These are phyloP conservation scores for Boletus pseudopeckii DNA, from an alignment of 768 basidiomycete species.

Conservation along the genomic window DNA sequence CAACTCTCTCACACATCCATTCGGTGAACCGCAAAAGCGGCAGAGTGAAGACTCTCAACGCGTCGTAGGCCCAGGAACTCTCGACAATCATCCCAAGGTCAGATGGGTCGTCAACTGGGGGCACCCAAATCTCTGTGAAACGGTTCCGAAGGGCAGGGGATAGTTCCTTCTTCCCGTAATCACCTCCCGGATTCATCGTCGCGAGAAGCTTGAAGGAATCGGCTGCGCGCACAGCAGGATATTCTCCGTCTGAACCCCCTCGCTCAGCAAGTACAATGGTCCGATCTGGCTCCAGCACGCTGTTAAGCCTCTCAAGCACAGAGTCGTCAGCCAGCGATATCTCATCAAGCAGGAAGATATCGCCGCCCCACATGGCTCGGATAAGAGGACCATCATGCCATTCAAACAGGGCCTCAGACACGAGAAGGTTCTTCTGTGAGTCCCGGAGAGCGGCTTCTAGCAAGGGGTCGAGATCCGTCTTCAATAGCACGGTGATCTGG, in stretches of 20 bases:
- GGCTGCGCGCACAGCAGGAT: slow-evolving; percentile 62
- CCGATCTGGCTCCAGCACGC: slow-evolving; percentile 89
- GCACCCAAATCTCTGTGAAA: slow-evolving; percentile 99
- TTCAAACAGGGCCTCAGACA: slow-evolving; percentile 80
- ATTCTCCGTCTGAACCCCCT: slow-evolving; percentile 69
- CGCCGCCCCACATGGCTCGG: slow-evolving; percentile 82
- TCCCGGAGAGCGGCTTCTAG: slow-evolving; percentile 36
- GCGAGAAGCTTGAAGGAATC: slow-evolving; percentile 84
- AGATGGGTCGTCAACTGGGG: slow-evolving; percentile 63
- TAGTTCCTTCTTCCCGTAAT: slow-evolving; percentile 98
- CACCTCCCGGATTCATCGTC: slow-evolving; percentile 99
- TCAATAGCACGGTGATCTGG: slow-evolving; percentile 23
- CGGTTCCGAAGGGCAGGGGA: slow-evolving; percentile 96
- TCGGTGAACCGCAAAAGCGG: slow-evolving; percentile 72
- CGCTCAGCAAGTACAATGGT: slow-evolving; percentile 91
- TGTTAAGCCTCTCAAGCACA: slow-evolving; percentile 94
- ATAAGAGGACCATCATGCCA: slow-evolving; percentile 98
- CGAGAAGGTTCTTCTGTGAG: slow-evolving; percentile 43
- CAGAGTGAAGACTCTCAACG: slow-evolving; percentile 52
- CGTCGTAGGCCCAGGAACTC: slow-evolving; percentile 59
- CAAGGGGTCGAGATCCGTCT: slow-evolving; percentile 30
- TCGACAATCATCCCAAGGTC: slow-evolving; percentile 80
- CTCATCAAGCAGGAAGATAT: slow-evolving; percentile 90
- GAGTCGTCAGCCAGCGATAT: slow-evolving; percentile 98
- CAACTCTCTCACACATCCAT: slow-evolving; percentile 67